Base-by-base conservation (phyloP, 345 rosid species). In the Camelina sativa region DNA sequence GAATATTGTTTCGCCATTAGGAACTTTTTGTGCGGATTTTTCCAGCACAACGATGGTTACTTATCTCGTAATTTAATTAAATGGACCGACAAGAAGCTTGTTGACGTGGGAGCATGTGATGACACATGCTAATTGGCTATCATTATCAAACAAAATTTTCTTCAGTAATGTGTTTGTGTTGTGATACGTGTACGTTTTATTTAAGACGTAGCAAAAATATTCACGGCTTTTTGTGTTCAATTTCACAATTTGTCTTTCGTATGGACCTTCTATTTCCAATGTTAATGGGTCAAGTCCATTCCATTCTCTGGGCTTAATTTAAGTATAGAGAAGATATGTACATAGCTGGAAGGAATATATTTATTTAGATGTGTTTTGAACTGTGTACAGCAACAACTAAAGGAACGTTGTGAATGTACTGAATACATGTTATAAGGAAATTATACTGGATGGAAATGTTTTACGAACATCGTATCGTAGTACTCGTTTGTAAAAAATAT, bases 71-170 rank as follows among this genome's bases (percentile, higher is more conserved):
- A n/a, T 19, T 19, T 19, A 41, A 63, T 59, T 13, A 67, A 40
- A 38, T 30, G 38, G 73, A 66, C 79, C 79, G 67, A 75, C 79
- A 75, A 19, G 10, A 75, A 67, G 16, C 12, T 59, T 23, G 60
- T 48, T 67, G 79, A 75, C 67, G 73, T 75, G 79, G 67, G 3
- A 40, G 54, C 67, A 67, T 59, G 67, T 59, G 54, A 38, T 50
- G 68, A 50, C 78, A 67, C 46, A 66, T 38, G 73, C 41, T 67
- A 67, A 50, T 25, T 58, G 4, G 37, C 67, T 65, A 25, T 74
- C 72, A 67, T 74, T 65, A 12, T 72, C 62, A 37, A 59, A 47
- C 23, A 2, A 4, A 3, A 10, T 10, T 15, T 22, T 60, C 10
- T 19, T 32, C 47, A 11, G 6, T 3, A 41, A 25, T 22, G 2